Conservation (phyloP, 176 grass and related monocot species). For the Echinochloa phyllopogon region DNA sequence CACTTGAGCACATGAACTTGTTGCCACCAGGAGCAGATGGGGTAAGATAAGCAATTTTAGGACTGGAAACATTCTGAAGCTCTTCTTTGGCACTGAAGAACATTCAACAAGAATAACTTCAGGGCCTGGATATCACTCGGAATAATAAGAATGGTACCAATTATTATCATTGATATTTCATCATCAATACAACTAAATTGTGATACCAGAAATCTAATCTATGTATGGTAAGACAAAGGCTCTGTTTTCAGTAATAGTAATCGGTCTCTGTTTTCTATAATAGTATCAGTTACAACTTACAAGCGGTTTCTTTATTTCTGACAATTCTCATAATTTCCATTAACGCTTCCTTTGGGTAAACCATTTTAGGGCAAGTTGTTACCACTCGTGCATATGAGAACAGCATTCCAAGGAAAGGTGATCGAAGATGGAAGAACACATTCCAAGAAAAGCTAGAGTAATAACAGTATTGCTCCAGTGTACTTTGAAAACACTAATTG, state of each 20-base stretch:
- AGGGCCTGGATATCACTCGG: background rate
- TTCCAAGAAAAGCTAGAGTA: background rate
- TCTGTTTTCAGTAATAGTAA: background rate
- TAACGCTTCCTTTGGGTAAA: background rate
- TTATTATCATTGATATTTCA: background rate
- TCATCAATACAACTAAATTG: background rate
- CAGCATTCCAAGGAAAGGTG: background rate
- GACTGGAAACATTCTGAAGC: background rate
- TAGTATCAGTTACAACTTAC: background rate
- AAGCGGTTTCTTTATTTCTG: background rate
- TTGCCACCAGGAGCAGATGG: background rate
- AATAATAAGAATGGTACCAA: background rate
- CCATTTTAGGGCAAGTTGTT: background rate
- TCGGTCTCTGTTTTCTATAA: background rate
- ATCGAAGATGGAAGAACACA: background rate
- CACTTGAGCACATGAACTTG: background rate
- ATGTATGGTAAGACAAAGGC: background rate
- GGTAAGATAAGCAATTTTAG: background rate
- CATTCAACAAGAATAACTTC: background rate
- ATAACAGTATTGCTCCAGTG: background rate
- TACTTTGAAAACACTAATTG: background rate
- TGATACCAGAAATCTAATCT: background rate
- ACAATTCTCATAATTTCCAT: background rate
- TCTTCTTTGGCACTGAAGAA: background rate
- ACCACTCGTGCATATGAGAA: background rate